These are phyloP conservation scores for Pseudogymnoascus sp. DNA, from an alignment of 2,329 filamentous ascomycete species.

Conservation along the genomic window DNA sequence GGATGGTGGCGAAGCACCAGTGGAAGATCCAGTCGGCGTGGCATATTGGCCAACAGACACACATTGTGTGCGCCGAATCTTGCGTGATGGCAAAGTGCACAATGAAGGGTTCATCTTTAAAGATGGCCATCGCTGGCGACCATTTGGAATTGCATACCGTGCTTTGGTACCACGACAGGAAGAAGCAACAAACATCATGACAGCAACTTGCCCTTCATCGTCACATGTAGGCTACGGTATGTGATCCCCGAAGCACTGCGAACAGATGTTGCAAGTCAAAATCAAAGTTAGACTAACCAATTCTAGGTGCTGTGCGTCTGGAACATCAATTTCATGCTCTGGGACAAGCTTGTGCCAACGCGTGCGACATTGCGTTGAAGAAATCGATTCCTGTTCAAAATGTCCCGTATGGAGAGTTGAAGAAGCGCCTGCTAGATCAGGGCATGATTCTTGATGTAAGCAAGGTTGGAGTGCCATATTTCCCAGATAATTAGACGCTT, in stretches of 20 bases:
- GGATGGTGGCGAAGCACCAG: neutral
- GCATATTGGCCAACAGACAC: slow-evolving; percentile 23
- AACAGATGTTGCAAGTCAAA: neutral
- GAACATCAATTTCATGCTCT: slow-evolving; percentile 14
- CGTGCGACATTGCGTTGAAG: slow-evolving; percentile 12
- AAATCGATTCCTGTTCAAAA: neutral
- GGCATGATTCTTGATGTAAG: neutral
- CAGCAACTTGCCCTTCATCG: neutral
- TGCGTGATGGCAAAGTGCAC: slow-evolving; percentile 17
- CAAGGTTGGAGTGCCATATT: neutral
- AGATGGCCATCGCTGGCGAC: slow-evolving; percentile 16
- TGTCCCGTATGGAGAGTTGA: slow-evolving; percentile 8
- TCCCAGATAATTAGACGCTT: neutral
- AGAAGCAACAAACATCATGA: slow-evolving; percentile 9
- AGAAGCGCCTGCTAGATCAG: neutral
- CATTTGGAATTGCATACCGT: slow-evolving; percentile 15
- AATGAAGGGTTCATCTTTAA: slow-evolving; percentile 22
- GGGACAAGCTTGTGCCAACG: slow-evolving; percentile 13
- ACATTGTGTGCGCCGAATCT: slow-evolving; percentile 20
- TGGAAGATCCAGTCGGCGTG: slow-evolving; percentile 15
- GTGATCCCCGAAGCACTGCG: neutral
- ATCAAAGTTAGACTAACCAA: neutral
- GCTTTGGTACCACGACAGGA: slow-evolving; percentile 12
- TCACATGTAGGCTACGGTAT: neutral
- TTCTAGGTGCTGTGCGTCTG: slow-evolving; percentile 11